Evolutionary conservation across 495 filamentous ascomycete genomes (phyloP).

Genomic region (Penicillium steckii): DNA sequence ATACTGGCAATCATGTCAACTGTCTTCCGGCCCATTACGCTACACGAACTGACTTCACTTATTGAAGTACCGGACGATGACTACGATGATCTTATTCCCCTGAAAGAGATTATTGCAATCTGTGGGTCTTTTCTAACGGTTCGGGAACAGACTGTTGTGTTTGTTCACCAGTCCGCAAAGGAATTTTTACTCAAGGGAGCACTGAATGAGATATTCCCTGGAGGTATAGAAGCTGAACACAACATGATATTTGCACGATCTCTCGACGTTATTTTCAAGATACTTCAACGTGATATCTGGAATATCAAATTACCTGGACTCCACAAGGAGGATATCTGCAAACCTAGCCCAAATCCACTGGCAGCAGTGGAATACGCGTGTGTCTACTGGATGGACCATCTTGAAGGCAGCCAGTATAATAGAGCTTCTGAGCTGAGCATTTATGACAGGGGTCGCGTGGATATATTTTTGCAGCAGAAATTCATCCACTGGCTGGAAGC

Average conservation of each 20-base stretch:
- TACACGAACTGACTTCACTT: constrained; percentile 21
- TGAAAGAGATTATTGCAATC: constrained; percentile 10
- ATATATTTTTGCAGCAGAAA: constrained; percentile 21
- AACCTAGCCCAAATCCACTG: constrained; percentile 12
- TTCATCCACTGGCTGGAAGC: constrained; percentile 40
- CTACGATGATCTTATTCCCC: not conserved
- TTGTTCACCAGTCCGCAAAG: constrained; percentile 45
- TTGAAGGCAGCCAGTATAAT: not conserved
- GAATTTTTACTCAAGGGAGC: constrained; percentile 30
- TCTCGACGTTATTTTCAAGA: constrained; percentile 17
- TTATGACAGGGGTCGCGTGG: constrained; percentile 7
- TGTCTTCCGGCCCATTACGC: constrained; percentile 27
- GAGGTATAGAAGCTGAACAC: constrained; percentile 19
- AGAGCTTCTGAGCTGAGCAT: not conserved
- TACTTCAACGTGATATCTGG: constrained; percentile 19
- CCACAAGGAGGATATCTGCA: not conserved
- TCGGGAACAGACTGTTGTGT: constrained; percentile 22
- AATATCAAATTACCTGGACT: constrained; percentile 5
- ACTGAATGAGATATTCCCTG: constrained; percentile 12
- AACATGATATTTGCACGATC: constrained; percentile 27
- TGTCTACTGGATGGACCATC: constrained; percentile 41
- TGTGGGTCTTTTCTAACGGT: constrained; percentile 22
- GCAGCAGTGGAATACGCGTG: constrained; percentile 28
- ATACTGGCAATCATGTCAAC: constrained; percentile 14
- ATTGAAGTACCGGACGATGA: constrained; percentile 8